A percentile compares a stretch with the other conserved stretches of the same genome.
These are phyloP conservation scores for Linum trigynum DNA, from an alignment of 345 rosid species.

Conservation along the genomic window DNA sequence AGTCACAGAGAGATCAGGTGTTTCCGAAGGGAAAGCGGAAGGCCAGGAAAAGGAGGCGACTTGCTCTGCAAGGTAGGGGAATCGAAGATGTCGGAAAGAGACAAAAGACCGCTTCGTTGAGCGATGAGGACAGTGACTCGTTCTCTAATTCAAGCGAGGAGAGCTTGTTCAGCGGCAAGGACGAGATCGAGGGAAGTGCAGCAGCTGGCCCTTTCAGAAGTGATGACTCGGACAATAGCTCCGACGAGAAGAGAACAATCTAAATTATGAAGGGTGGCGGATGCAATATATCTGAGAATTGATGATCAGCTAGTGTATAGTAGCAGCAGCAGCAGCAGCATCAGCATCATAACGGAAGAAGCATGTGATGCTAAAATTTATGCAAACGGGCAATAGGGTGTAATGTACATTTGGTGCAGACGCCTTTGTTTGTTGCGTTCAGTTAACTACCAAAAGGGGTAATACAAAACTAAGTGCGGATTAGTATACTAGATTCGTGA, in stretches of 20 bases:
- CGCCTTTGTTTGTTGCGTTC: no score
- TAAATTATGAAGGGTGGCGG: background rate
- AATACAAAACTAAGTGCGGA: no score
- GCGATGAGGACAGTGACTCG: constrained; percentile 43
- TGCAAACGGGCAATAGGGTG: no score
- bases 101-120: constrained; percentile 34
- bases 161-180: constrained; percentile 60
- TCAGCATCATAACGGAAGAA: no score
- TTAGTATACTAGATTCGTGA: no score
- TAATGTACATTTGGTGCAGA: no score
- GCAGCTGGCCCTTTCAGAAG: constrained; percentile 22
- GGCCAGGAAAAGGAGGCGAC: constrained; percentile 73
- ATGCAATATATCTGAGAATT: no score
- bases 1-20: constrained; percentile 58
- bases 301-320: no score
- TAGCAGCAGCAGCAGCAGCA: no score
- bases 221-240: constrained; percentile 46
- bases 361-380: no score
- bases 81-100: constrained; percentile 55
- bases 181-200: constrained; percentile 37
- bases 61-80: constrained; percentile 73
- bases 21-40: constrained; percentile 90
- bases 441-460: no score
- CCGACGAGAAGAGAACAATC: constrained; percentile 1
- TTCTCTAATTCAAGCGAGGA: constrained; percentile 63